Evolutionary conservation across 805 yeast species (phyloP), one percentile per base, ranked within the genome.

Genomic region (Wickerhamomyces bovis): DNA sequence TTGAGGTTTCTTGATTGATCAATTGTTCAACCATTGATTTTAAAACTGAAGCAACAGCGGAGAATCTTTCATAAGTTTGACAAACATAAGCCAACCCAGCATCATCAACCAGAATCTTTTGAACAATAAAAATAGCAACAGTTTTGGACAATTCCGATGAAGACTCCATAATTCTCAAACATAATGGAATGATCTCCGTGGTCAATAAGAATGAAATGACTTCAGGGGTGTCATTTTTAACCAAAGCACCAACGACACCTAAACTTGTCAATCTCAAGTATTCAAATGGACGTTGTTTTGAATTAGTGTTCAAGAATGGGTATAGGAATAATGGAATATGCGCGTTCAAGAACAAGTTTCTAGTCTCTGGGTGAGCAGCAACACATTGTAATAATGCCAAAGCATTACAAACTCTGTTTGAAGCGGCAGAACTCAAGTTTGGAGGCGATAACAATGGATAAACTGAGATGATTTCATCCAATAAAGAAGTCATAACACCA

Each of bases 191-290:
- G 56, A 94, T 92, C 64, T 92, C 99, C 0, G 99, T 94, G n/a
- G 96, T 83, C 40, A 92, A 72, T 58, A 92, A 69, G 61, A 94
- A 92, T 52, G 86, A 86, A 52, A 94, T 90, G 39, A 92, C 98
- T 56, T 92, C 96, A 15, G 96, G 89, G 4, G 96, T 86, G 61
- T 92, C 99, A 64, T 90, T 92, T 58, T 94, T 92, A 22, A 94
- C 98, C 46, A 92, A 71, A 0, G 99, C 98, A 19, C 99, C 99
- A 62, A 92, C 87, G 7, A 92, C 99, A 36, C 99, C 99, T 50
- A 92, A 76, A 45, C 96, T 85, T 1, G 99, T 94, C 53, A 92
- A 76, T 53, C 98, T 76, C 58, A 92, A 75, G 63, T 94, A 94
- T 67, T 92, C 99, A 70, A 92, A 94, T 9, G 97, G 86, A 53